Percentiles rank a stretch among this genome's conserved stretches.
Conservation (phyloP, 768 basidiomycete genomes). For the Phanerodontia chrysosporium region DNA sequence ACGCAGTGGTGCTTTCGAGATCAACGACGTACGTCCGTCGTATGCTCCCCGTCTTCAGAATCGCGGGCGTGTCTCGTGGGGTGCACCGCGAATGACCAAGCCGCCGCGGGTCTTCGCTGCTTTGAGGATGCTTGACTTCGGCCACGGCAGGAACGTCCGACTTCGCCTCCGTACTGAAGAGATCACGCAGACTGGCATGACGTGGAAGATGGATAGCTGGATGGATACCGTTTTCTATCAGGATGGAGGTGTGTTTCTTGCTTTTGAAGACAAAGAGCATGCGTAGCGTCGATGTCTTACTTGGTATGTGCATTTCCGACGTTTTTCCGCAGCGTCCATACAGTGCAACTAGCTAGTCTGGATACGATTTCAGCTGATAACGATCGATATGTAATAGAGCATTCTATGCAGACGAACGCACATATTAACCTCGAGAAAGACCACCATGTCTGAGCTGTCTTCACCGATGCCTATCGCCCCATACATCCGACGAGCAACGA, state of each 20-base stretch:
- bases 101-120: conserved; percentile 3
- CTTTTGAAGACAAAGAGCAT: not conserved
- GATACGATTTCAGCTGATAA: not conserved
- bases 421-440: not conserved
- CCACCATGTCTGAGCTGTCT: not conserved
- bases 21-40: not conserved
- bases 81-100: not conserved
- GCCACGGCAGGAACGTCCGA: not conserved
- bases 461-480: not conserved
- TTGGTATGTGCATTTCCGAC: not conserved
- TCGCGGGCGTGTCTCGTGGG: not conserved
- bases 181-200: not conserved
- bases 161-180: not conserved
- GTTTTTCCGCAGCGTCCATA: not conserved
- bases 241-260: not conserved
- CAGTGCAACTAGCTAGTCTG: not conserved
- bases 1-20: not conserved
- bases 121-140: not conserved
- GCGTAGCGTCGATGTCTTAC: too few relatives aligned
- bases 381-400: not conserved
- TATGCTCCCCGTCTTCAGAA: not conserved
- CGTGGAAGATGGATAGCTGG: conserved; percentile 1
- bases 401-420: not conserved
- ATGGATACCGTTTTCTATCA: not conserved
- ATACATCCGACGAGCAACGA: conserved; percentile 50